A percentile compares a stretch with the other conserved stretches of the same genome.
phyloP scores from a whole-genome alignment of 208 protist genomes.

The Balamuthia mandrillaris region DNA sequence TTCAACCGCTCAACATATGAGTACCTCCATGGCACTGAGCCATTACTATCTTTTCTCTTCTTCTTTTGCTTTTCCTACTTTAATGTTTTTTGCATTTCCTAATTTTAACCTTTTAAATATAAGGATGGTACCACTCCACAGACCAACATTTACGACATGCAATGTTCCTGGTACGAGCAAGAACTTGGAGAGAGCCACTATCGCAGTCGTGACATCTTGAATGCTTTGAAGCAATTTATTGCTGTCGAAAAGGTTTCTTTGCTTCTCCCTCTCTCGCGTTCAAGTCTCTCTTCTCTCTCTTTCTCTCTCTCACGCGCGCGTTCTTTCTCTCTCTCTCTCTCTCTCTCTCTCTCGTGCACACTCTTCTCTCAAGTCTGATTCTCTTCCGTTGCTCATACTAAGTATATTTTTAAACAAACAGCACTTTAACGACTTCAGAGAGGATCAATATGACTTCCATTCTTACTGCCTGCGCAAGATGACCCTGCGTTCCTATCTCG shows the following conservation, averaged over 20 bases:
- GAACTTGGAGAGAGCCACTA: constrained; percentile 84
- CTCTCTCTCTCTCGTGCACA: too few species aligned
- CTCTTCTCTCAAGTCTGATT: background rate
- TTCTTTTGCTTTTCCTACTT: background rate
- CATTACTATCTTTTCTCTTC: background rate
- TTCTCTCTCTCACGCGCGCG: too few species aligned
- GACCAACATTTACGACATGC: constrained; percentile 82
- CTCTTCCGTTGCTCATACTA: background rate
- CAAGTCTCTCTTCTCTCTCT: background rate
- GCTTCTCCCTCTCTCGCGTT: background rate
- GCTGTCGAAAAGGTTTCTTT: constrained; percentile 73
- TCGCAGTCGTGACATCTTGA: constrained; percentile 76
- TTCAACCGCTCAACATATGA: background rate
- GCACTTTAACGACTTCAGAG: constrained; percentile 84
- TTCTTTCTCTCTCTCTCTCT: background rate
- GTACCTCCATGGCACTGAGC: background rate
- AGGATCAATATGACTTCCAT: constrained; percentile 94
- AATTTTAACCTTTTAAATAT: background rate
- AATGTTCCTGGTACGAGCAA: constrained; percentile 92
- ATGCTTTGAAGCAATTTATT: constrained; percentile 83
- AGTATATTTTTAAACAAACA: background rate
- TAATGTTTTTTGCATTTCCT: background rate
- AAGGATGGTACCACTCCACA: constrained; percentile 50
- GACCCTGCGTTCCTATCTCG: constrained; percentile 89
- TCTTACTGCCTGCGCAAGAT: constrained; percentile 90